Evolutionary conservation across 2,329 filamentous ascomycete species (phyloP).

Genomic region (Aureobasidium musti): DNA sequence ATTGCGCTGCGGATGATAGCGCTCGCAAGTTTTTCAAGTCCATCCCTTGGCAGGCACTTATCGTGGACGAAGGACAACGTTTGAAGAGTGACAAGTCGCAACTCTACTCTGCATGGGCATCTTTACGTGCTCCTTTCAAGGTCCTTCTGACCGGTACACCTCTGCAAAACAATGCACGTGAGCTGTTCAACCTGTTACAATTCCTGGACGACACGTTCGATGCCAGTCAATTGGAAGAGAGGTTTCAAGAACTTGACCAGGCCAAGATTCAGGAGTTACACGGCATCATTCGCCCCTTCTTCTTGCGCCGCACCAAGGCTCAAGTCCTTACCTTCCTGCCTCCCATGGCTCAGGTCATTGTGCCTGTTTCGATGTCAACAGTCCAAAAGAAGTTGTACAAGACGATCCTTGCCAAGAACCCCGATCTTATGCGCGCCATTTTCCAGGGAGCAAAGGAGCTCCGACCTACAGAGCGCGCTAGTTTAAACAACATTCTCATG

Average conservation of each 20-base stretch:
- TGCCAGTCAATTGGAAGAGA: slow-evolving; percentile 70
- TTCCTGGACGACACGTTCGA: slow-evolving; percentile 77
- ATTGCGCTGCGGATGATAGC: slow-evolving; percentile 75
- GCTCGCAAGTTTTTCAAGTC: slow-evolving; percentile 66
- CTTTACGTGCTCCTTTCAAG: slow-evolving; percentile 77
- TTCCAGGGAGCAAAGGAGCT: slow-evolving; percentile 61
- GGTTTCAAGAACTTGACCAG: slow-evolving; percentile 76
- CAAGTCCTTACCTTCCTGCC: slow-evolving; percentile 90
- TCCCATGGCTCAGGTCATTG: slow-evolving; percentile 89
- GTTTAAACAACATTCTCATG: slow-evolving; percentile 90
- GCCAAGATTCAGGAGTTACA: slow-evolving; percentile 82
- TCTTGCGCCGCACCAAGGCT: slow-evolving; percentile 78
- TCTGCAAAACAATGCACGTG: slow-evolving; percentile 90
- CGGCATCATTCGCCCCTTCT: slow-evolving; percentile 73
- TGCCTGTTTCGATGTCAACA: slow-evolving; percentile 92
- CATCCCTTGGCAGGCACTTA: slow-evolving; percentile 80
- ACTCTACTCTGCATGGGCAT: slow-evolving; percentile 72
- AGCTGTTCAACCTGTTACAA: slow-evolving; percentile 94
- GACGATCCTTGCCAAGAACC: slow-evolving; percentile 88
- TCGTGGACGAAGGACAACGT: slow-evolving; percentile 94
- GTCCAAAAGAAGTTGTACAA: slow-evolving; percentile 94
- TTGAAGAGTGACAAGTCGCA: slow-evolving; percentile 89
- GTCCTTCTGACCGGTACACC: slow-evolving; percentile 86
- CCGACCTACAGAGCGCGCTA: slow-evolving; percentile 71
- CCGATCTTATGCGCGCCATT: slow-evolving; percentile 82